Base-by-base conservation (phyloP, 139 green algal genomes). In the Micractinium sp. region DNA sequence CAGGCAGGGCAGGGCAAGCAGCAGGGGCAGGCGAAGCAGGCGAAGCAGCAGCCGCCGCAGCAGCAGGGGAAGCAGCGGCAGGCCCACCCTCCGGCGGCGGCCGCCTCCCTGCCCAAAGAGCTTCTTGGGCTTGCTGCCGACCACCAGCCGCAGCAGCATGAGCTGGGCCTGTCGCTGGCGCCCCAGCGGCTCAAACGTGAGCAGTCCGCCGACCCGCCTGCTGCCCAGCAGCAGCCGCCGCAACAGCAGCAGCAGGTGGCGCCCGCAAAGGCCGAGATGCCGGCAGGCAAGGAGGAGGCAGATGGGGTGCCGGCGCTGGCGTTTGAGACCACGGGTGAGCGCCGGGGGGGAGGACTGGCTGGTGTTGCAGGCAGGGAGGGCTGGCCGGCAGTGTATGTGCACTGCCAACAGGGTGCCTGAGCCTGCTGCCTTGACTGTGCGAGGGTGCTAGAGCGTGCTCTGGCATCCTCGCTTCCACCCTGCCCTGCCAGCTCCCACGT, bases 241-340 rank as follows among this genome's bases (percentile, higher is more conserved):
- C 47, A 41, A 31, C 56, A 61, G 47, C 25, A 31, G 81, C 82
- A 76, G 82, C 56, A 33, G 82, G 33, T 3, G 31, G 78, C 31
- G 78, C 18, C 39, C 2, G 41, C 39, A 41, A 53, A 33, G 27
- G 61, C 82, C 39, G 35, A 85, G 20, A 9, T 35, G 80, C 53
- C 36, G 14, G 53, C 19, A 4, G 27, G 29, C 25, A 73, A 73
- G 33, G 53, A 85, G 53, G 38, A 82, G 77, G 2, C n/a, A 31
- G 41, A 63, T 29, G 29, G 18, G 15, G 61, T 61, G 53, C 23
- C 82, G 0, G 35, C n/a, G 15, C 67, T 87, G 36, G 67, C 83
- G 14, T 87, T 87, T 38, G 36, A 81, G 29, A 63, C 29, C 83
- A 87, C 83, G 15, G 67, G 83, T 80, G 39, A 41, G 82, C 36